A percentile compares a stretch with the other conserved stretches of the same genome.
phyloP scores from a whole-genome alignment of 2,329 filamentous ascomycete genomes.

The Emmonsia crescens region DNA sequence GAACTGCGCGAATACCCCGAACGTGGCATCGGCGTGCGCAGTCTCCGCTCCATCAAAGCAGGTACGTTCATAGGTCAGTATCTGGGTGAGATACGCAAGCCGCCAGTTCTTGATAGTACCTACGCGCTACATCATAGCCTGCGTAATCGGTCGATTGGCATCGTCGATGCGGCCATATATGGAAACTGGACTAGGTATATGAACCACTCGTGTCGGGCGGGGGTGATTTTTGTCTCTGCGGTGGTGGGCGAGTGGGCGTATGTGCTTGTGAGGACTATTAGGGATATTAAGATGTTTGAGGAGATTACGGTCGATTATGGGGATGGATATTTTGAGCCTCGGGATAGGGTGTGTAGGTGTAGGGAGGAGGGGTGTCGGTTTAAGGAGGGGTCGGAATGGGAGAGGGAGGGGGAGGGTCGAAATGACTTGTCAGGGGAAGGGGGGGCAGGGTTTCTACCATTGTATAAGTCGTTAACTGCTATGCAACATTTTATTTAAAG shows the following conservation, averaged over 20 bases:
- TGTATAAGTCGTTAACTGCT: not conserved
- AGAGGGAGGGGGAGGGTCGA: not conserved
- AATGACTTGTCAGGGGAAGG: not conserved
- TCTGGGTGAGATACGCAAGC: conserved; percentile 16
- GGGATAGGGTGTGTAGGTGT: not conserved
- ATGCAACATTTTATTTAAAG: not conserved
- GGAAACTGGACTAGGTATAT: conserved; percentile 29
- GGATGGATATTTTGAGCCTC: not conserved
- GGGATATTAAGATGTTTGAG: conserved; percentile 23
- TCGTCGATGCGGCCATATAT: conserved; percentile 14
- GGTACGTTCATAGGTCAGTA: conserved; percentile 19
- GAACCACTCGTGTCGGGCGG: conserved; percentile 27
- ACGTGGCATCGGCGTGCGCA: conserved; percentile 24
- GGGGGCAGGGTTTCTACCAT: not conserved
- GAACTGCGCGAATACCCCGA: conserved; percentile 22
- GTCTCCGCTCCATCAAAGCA: conserved; percentile 17
- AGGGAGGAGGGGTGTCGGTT: conserved; percentile 4
- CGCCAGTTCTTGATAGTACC: conserved; percentile 4
- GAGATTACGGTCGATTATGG: conserved; percentile 28
- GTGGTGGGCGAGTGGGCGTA: conserved; percentile 16
- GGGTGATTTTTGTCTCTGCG: conserved; percentile 12
- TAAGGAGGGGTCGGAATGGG: not conserved
- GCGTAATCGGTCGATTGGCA: not conserved
- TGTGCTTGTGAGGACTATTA: conserved; percentile 15
- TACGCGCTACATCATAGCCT: conserved; percentile 14